These are phyloP conservation scores for Gomphus sp. DNA, from an alignment of 1,284 basidiomycete species.

Conservation along the genomic window DNA sequence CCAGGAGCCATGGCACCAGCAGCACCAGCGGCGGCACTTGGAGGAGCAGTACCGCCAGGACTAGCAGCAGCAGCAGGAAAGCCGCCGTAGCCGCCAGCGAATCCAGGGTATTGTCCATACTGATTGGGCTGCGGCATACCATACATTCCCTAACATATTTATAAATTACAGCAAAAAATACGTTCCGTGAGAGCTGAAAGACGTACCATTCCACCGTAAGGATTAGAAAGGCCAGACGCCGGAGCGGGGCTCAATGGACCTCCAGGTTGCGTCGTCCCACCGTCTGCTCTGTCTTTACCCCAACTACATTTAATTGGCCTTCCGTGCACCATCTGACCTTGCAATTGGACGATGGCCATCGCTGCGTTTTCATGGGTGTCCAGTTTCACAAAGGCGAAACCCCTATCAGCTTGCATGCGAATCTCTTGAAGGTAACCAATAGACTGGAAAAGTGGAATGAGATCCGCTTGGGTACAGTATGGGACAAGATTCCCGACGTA, in stretches of 20 bases:
- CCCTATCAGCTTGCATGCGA: constrained; percentile 95
- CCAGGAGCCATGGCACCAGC: constrained; percentile 23
- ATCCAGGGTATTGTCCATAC: constrained; percentile 68
- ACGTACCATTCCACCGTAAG: constrained; percentile 2
- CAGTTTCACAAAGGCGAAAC: constrained; percentile 97
- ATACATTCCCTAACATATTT: constrained; percentile 59
- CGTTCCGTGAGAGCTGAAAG: background rate
- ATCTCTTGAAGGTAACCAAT: constrained; percentile 98
- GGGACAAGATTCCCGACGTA: constrained; percentile 98
- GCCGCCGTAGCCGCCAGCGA: constrained; percentile 55
- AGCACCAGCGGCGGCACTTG: constrained; percentile 44
- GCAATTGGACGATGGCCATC: constrained; percentile 91
- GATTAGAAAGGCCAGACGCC: constrained; percentile 23
- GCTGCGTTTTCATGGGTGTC: constrained; percentile 97
- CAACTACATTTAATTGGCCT: constrained; percentile 95
- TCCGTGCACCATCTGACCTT: constrained; percentile 93
- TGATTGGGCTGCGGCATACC: constrained; percentile 74
- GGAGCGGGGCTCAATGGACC: constrained; percentile 56
- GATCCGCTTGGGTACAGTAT: constrained; percentile 89
- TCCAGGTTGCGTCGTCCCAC: constrained; percentile 38
- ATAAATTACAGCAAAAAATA: background rate
- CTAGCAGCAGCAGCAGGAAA: constrained; percentile 51
- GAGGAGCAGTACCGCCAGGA: constrained; percentile 34
- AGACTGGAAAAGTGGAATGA: constrained; percentile 93
- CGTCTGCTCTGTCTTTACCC: constrained; percentile 90